Evolutionary conservation across 1,139 yeast genomes (phyloP).

Genomic region (Scheffersomyces segobiensis): DNA sequence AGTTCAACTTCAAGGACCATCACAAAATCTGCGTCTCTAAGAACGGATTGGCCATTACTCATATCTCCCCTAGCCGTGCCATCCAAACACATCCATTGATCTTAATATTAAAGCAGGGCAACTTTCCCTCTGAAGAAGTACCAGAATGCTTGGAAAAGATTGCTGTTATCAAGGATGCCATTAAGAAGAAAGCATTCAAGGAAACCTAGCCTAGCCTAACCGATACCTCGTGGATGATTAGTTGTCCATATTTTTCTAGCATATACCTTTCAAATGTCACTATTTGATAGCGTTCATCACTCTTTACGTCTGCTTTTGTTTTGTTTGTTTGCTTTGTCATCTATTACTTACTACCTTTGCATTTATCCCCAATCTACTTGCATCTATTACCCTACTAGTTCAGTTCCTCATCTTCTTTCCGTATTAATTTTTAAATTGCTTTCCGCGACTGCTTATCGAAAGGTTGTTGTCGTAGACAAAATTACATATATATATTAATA

Average conservation of each 20-base stretch:
- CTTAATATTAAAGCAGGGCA: conserved; percentile 60
- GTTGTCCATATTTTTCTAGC: neutral
- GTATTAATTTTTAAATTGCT: neutral
- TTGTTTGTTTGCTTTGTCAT: neutral
- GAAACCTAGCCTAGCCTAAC: conserved; percentile 11
- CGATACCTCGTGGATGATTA: neutral
- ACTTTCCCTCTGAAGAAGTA: conserved; percentile 54
- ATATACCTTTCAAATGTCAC: neutral
- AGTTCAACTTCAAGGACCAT: conserved; percentile 94
- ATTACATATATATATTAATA: neutral
- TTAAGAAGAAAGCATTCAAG: conserved; percentile 42
- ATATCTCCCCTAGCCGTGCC: conserved; percentile 75
- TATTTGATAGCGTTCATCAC: neutral
- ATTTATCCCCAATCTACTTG: neutral
- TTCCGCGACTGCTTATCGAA: neutral
- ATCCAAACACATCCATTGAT: conserved; percentile 70
- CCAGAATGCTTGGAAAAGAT: conserved; percentile 54
- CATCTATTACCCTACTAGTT: neutral
- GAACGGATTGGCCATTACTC: conserved; percentile 74
- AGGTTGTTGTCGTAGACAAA: neutral
- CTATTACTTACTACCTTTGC: neutral
- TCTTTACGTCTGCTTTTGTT: neutral
- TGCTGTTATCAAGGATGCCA: conserved; percentile 39
- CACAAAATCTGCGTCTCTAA: conserved; percentile 82
- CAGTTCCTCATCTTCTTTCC: neutral